Evolutionary conservation across 352 stramenopile species (phyloP).

Genomic region (Phytophthora multivora): DNA sequence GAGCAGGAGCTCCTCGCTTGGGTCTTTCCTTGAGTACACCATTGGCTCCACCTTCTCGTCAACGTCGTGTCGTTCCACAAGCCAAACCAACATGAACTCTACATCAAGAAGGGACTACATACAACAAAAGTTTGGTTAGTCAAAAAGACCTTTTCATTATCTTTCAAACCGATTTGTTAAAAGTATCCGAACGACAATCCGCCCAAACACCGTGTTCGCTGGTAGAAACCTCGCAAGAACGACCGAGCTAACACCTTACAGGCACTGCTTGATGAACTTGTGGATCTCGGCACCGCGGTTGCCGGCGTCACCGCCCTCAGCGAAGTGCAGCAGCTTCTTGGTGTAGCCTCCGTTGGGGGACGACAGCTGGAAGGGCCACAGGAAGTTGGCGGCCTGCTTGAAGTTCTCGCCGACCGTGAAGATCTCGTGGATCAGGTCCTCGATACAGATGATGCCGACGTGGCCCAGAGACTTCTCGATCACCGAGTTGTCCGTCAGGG

Average conservation of each 20-base stretch:
- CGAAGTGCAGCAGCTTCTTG: slow-evolving; percentile 95
- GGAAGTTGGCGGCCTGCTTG: slow-evolving; percentile 99
- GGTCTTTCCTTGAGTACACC: slow-evolving; percentile 38
- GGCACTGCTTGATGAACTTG: slow-evolving; percentile 94
- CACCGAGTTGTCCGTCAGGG: slow-evolving; percentile 97
- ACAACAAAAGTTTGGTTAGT: slow-evolving; percentile 11
- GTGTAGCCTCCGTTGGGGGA: slow-evolving; percentile 95
- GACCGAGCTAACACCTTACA: slow-evolving; percentile 68
- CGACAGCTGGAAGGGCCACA: slow-evolving; percentile 99
- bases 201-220: slow-evolving; percentile 26
- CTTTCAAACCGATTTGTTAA: slow-evolving; percentile 63
- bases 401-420: slow-evolving; percentile 99
- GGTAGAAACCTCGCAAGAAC: slow-evolving; percentile 13
- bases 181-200: slow-evolving; percentile 24
- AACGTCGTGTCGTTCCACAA: slow-evolving; percentile 45
- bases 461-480: slow-evolving; percentile 96
- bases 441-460: slow-evolving; percentile 97
- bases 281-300: slow-evolving; percentile 94
- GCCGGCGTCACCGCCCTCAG: slow-evolving; percentile 92
- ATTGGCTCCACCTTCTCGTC: slow-evolving; percentile 51
- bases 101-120: slow-evolving; percentile 9
- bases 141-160: slow-evolving; percentile 47
- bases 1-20: slow-evolving; percentile 10
- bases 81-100: slow-evolving; percentile 20
- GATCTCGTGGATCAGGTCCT: slow-evolving; percentile 99